Percentiles rank a stretch among this genome's conserved stretches.
phyloP scores from a whole-genome alignment of 2,329 filamentous ascomycete species.

The Trichocomaceae sp. region DNA sequence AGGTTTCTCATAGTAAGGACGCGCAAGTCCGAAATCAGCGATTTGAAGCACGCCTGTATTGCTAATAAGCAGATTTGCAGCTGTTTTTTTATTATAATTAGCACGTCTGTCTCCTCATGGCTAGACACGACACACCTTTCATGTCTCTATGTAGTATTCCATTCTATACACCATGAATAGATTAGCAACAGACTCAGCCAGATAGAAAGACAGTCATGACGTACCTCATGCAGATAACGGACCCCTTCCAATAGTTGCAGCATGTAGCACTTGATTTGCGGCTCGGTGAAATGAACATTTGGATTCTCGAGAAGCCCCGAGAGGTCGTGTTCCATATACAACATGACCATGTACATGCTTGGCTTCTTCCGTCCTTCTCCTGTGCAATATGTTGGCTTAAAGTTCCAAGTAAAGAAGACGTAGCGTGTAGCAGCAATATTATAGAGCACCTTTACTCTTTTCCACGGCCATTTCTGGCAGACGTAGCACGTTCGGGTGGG shows the following conservation, averaged over 20 bases:
- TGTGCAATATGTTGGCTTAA: conserved; percentile 29
- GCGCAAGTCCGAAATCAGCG: conserved; percentile 89
- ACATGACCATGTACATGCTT: conserved; percentile 97
- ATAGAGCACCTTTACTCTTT: conserved; percentile 51
- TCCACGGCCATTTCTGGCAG: conserved; percentile 97
- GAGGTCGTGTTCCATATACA: conserved; percentile 99
- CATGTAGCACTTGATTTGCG: conserved; percentile 98
- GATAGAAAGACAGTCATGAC: conserved; percentile 3
- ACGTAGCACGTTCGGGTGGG: conserved; percentile 77
- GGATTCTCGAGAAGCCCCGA: conserved; percentile 95
- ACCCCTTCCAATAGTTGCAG: conserved; percentile 85
- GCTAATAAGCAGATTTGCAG: conserved; percentile 92
- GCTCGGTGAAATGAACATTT: conserved; percentile 73
- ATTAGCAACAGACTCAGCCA: conserved; percentile 14
- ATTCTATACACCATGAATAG: conserved; percentile 35
- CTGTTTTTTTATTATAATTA: conserved; percentile 31
- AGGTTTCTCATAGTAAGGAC: conserved; percentile 81
- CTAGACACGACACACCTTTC: conserved; percentile 52
- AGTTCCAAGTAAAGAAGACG: neutral
- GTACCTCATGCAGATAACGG: conserved; percentile 74
- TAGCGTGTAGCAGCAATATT: conserved; percentile 7
- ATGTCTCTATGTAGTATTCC: conserved; percentile 94
- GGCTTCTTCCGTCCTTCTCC: conserved; percentile 67
- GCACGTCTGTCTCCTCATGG: conserved; percentile 2
- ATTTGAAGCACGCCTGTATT: conserved; percentile 92